Evolutionary conservation across 495 filamentous ascomycete species (phyloP), one percentile per base, ranked within the genome.

Genomic region (Penicillium atrosanguineum): DNA sequence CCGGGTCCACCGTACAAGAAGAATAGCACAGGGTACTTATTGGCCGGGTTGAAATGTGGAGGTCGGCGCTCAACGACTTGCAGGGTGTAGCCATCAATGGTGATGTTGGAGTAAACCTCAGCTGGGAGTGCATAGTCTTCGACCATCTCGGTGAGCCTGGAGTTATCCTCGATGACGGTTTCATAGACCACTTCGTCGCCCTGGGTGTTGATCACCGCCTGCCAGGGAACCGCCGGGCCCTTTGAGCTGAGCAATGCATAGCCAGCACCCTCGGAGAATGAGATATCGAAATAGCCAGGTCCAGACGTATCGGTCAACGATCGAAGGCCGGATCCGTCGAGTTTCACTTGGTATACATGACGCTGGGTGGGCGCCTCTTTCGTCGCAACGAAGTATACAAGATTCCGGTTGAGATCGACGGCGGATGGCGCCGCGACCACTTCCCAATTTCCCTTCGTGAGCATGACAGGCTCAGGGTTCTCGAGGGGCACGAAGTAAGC

Each of bases 401-500:
- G 57, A 53, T 94, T 94, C 40, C 85, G 83, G 43, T 82, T 73
- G 54, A 97, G 70, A 60, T 97, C 91, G n/a, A 98, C 83, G 1
- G 90, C 87, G 1, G 91, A 90, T 12, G 92, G 91, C 3, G 90
- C 90, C 42, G 87, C 75, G 12, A 93, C 91, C 12, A 98, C 95
- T 67, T 98, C 94, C 91, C 92, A 98, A 34, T 87, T 66, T 6
- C 94, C 94, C 9, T 87, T 84, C 0, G 94, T 98, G 18, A 98
- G 81, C 78, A 94, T 83, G 25, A 88, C 69, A 18, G 94, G 93
- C 3, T 88, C 69, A 0, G 87, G 71, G 61, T 86, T 92, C 48
- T 97, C 88, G 23, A 97, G 64, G 9, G 94, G 94, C n/a, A 88
- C 84, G 65, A 97, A 98, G 65, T 97, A 98, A 0, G 85, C 95